Conservation (phyloP, 164 flowering plant species). For the Euptelea pleiosperma region DNA sequence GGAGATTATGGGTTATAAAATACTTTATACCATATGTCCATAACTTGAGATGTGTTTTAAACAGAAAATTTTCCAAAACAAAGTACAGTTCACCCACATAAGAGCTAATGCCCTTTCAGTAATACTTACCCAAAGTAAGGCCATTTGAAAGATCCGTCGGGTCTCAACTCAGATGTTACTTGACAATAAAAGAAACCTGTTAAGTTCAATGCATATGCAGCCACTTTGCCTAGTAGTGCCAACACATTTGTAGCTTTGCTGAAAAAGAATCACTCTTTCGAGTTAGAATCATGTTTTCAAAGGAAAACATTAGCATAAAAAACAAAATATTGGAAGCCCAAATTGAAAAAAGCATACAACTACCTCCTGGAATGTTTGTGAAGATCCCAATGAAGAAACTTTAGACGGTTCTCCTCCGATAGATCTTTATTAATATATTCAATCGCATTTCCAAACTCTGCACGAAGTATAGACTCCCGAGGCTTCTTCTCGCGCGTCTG, state of each 20-base stretch:
- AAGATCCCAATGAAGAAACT: slow-evolving; percentile 89
- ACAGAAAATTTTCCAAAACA: not conserved
- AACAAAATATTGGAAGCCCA: not conserved
- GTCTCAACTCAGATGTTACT: slow-evolving; percentile 35
- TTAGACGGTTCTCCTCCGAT: slow-evolving; percentile 58
- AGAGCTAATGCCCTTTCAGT: not conserved
- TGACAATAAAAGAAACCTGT: slow-evolving; percentile 78
- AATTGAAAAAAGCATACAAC: slow-evolving; percentile 5
- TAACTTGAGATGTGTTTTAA: not conserved
- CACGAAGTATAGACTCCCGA: slow-evolving; percentile 85
- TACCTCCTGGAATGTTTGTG: slow-evolving; percentile 73
- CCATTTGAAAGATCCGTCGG: slow-evolving; percentile 27
- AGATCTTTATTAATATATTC: slow-evolving; percentile 63
- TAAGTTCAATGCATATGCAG: slow-evolving; percentile 56
- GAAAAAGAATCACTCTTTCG: slow-evolving; percentile 19
- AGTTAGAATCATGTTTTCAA: slow-evolving; percentile 8
- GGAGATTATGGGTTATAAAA: no score
- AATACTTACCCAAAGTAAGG: slow-evolving; percentile 49
- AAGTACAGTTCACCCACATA: not conserved
- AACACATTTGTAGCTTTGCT: slow-evolving; percentile 72
- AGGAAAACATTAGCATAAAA: not conserved
- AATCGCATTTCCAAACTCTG: slow-evolving; percentile 85
- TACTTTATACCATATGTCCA: no score
- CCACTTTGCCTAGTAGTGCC: slow-evolving; percentile 57
- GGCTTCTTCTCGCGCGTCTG: slow-evolving; percentile 92